These are phyloP conservation scores for Nyctanthes arbortristis DNA, from an alignment of 257 asterid species.

Conservation along the genomic window DNA sequence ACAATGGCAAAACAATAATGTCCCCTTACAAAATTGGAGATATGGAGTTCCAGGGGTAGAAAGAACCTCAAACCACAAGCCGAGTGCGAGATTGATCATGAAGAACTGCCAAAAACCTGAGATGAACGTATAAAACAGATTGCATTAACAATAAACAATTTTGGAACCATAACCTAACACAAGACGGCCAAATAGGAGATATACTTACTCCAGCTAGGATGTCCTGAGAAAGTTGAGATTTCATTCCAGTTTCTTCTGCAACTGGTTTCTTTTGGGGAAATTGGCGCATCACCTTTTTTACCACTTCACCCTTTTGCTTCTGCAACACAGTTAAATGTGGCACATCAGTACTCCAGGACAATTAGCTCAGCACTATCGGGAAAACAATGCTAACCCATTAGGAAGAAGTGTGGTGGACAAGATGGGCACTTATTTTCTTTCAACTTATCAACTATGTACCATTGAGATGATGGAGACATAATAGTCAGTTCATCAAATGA, in stretches of 20 bases:
- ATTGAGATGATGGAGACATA: not conserved
- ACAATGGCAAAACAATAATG: not conserved
- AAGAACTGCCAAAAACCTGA: constrained; percentile 66
- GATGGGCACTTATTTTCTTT: not conserved
- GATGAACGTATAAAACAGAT: not conserved
- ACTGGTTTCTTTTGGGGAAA: constrained; percentile 70
- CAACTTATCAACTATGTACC: not conserved
- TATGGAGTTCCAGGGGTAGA: too few species aligned
- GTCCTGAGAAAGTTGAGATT: constrained; percentile 58
- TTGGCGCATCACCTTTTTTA: constrained; percentile 55
- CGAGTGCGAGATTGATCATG: constrained; percentile 12
- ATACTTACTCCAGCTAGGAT: constrained; percentile 67
- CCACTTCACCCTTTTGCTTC: constrained; percentile 69
- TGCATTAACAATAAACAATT: constrained; percentile 12
- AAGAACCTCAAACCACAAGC: not conserved
- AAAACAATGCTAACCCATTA: not conserved
- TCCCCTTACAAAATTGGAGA: too few species aligned
- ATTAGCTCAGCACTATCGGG: not conserved
- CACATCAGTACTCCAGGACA: not conserved
- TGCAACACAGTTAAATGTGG: constrained; percentile 29
- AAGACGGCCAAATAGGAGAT: not conserved
- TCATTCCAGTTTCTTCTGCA: constrained; percentile 37
- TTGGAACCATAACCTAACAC: not conserved
- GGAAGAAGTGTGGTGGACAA: not conserved
- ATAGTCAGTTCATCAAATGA: constrained; percentile 7